A percentile compares a stretch with the other conserved stretches of the same genome.
These are phyloP conservation scores for Dendryphion nanum DNA, from an alignment of 2,329 filamentous ascomycete genomes.

Conservation along the genomic window DNA sequence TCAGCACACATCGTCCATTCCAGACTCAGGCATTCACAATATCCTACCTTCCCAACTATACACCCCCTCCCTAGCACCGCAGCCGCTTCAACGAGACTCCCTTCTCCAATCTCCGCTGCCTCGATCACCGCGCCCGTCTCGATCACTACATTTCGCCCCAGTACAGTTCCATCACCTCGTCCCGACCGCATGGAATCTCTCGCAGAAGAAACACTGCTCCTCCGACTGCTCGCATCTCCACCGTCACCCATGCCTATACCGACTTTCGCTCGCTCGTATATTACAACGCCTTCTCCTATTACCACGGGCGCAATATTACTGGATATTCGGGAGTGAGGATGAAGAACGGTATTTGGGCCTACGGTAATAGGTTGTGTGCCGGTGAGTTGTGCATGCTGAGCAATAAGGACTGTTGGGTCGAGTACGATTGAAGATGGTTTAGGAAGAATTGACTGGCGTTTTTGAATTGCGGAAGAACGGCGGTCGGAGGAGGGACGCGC, in stretches of 20 bases:
- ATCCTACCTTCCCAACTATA: constrained; percentile 43
- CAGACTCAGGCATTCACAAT: background rate
- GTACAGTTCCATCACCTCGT: constrained; percentile 30
- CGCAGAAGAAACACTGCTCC: constrained; percentile 12
- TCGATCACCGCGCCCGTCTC: constrained; percentile 45
- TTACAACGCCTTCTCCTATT: constrained; percentile 60
- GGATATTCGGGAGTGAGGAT: constrained; percentile 67
- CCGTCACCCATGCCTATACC: constrained; percentile 31
- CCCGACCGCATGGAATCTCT: constrained; percentile 10
- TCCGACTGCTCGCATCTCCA: constrained; percentile 5
- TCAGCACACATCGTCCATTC: no score
- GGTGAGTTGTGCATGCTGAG: constrained; percentile 50
- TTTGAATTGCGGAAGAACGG: constrained; percentile 31
- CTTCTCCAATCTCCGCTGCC: constrained; percentile 37
- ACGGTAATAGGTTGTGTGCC: constrained; percentile 79
- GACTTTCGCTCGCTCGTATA: constrained; percentile 64
- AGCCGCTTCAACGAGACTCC: constrained; percentile 32
- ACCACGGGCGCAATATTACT: constrained; percentile 43
- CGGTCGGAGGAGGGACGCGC: constrained; percentile 20
- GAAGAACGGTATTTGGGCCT: constrained; percentile 75
- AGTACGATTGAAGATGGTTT: constrained; percentile 40
- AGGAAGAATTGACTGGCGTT: constrained; percentile 37
- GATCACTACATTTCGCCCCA: constrained; percentile 45
- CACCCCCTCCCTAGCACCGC: constrained; percentile 32
- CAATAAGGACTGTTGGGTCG: constrained; percentile 48